These are phyloP conservation scores for Wickerhamiella lipophila DNA, from an alignment of 805 yeast genomes.

Conservation along the genomic window DNA sequence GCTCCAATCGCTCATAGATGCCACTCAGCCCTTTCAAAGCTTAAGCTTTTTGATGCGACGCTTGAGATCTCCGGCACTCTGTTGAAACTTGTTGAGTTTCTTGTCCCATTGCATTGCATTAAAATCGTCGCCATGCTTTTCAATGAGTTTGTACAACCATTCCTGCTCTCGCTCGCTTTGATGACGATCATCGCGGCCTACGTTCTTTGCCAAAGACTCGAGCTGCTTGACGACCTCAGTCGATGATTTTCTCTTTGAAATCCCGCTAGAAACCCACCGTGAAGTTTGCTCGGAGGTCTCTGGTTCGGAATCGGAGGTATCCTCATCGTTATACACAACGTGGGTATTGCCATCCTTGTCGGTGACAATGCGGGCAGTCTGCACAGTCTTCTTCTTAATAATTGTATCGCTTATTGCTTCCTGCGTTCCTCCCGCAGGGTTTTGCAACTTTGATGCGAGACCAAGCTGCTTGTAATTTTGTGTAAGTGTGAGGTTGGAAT, in stretches of 20 bases:
- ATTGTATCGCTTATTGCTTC: conserved; percentile 30
- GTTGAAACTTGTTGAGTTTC: conserved; percentile 71
- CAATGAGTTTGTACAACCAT: conserved; percentile 53
- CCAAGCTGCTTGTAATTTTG: conserved; percentile 85
- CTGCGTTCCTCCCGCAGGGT: conserved; percentile 72
- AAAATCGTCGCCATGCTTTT: conserved; percentile 78
- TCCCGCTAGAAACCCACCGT: conserved; percentile 62
- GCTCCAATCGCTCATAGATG: neutral
- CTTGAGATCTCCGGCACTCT: conserved; percentile 70
- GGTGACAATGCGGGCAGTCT: conserved; percentile 25
- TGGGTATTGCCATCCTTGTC: conserved; percentile 19
- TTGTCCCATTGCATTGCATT: conserved; percentile 87
- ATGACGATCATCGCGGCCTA: conserved; percentile 27
- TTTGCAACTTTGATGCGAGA: conserved; percentile 50
- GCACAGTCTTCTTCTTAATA: conserved; percentile 20
- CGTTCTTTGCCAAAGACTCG: conserved; percentile 43
- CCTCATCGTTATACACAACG: conserved; percentile 30
- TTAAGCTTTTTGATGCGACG: conserved; percentile 64
- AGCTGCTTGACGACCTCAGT: conserved; percentile 58
- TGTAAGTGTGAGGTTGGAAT: conserved; percentile 58
- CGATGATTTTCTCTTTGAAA: conserved; percentile 15
- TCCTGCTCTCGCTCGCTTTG: conserved; percentile 62
- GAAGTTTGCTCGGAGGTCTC: conserved; percentile 40
- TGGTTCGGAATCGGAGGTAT: conserved; percentile 54
- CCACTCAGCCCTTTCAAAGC: conserved; percentile 7